phyloP scores from a whole-genome alignment of 2,329 filamentous ascomycete species.

The Xylaria sp. region DNA sequence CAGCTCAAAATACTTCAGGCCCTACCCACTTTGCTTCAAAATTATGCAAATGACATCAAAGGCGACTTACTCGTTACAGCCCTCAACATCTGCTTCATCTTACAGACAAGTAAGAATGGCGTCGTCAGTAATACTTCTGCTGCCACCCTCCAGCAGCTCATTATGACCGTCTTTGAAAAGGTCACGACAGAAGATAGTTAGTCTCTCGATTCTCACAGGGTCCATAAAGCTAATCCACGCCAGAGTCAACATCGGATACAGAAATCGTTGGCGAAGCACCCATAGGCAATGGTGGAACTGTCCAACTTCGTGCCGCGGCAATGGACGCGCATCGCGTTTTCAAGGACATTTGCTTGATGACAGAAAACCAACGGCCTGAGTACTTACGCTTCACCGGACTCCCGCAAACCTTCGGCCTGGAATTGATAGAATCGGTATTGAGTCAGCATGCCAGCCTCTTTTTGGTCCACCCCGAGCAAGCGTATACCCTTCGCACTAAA shows the following conservation, averaged over 20 bases:
- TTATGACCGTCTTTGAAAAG: slow-evolving; percentile 93
- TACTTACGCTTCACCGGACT: slow-evolving; percentile 84
- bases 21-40: slow-evolving; percentile 87
- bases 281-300: slow-evolving; percentile 66
- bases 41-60: slow-evolving; percentile 84
- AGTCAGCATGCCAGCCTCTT: slow-evolving; percentile 88
- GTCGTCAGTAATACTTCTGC: slow-evolving; percentile 96
- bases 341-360: slow-evolving; percentile 87
- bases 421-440: slow-evolving; percentile 90
- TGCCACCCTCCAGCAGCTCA: slow-evolving; percentile 93
- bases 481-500: slow-evolving; percentile 78
- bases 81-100: slow-evolving; percentile 88
- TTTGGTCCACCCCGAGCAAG: slow-evolving; percentile 80
- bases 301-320: slow-evolving; percentile 78
- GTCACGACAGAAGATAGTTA: slow-evolving; percentile 83
- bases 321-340: slow-evolving; percentile 90
- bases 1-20: slow-evolving; percentile 97
- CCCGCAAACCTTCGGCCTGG: slow-evolving; percentile 84
- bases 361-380: slow-evolving; percentile 83
- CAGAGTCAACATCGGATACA: slow-evolving; percentile 61
- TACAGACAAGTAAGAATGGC: slow-evolving; percentile 91
- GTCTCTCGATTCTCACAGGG: slow-evolving; percentile 47
- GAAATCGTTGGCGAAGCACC: slow-evolving; percentile 74
- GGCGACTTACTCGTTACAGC: slow-evolving; percentile 84
- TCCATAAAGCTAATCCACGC: slow-evolving; percentile 17